Percentiles rank a stretch among this genome's conserved stretches.
Conservation (phyloP, 768 basidiomycete species). For the Amanita muscaria region DNA sequence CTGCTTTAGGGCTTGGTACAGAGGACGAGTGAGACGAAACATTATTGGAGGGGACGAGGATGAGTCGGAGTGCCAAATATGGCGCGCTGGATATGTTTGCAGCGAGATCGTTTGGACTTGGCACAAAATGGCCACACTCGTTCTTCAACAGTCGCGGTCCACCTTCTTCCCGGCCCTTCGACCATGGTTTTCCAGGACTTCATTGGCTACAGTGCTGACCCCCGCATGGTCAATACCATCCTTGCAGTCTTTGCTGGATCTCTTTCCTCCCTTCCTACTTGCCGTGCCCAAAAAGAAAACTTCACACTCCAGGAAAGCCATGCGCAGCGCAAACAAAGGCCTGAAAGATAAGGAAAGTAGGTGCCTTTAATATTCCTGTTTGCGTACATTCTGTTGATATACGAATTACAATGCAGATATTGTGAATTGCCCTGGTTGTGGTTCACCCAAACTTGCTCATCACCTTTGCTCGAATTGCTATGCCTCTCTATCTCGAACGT, state of each 20-base stretch:
- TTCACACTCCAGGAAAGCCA: constrained; percentile 90
- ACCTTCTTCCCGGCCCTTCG: constrained; percentile 14
- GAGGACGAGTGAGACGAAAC: constrained; percentile 71
- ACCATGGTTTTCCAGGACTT: constrained; percentile 13
- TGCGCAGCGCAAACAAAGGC: constrained; percentile 91
- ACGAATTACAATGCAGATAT: constrained; percentile 48
- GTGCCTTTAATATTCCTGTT: constrained; percentile 16
- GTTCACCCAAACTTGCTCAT: constrained; percentile 80
- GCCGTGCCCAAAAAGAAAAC: constrained; percentile 93
- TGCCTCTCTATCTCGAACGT: constrained; percentile 54
- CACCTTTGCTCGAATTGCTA: constrained; percentile 82
- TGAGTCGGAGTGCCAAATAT: constrained; percentile 35
- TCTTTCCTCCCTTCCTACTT: constrained; percentile 81
- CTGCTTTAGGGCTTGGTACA: constrained; percentile 58
- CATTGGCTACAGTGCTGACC: constrained; percentile 14
- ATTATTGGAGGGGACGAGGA: constrained; percentile 32
- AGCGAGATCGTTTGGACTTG: constrained; percentile 10
- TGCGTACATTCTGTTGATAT: constrained; percentile 4
- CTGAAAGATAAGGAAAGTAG: constrained; percentile 88
- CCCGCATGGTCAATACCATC: constrained; percentile 31
- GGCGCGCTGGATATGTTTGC: constrained; percentile 11
- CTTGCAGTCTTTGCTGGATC: constrained; percentile 44
- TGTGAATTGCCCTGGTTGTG: constrained; percentile 86
- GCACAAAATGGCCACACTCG: constrained; percentile 25
- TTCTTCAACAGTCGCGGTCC: constrained; percentile 15